phyloP scores from a whole-genome alignment of 306 rosid genomes.

The Cicer arietinum region DNA sequence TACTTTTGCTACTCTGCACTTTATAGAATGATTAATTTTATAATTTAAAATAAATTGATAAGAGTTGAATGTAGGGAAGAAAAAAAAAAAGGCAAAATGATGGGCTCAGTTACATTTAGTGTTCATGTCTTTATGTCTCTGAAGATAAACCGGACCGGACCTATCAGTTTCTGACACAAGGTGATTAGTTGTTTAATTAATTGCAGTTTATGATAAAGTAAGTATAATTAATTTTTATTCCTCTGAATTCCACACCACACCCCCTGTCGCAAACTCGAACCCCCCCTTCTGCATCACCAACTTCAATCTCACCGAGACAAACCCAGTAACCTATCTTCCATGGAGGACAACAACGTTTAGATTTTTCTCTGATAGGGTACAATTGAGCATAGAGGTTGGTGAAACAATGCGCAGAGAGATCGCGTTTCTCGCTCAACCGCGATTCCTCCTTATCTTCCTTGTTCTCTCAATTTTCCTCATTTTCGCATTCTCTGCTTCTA shows the following conservation, averaged over 20 bases:
- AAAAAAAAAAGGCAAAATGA: too few relatives aligned
- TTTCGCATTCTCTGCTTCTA: conserved; percentile 49
- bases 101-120: too few relatives aligned
- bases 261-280: not conserved
- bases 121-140: too few relatives aligned
- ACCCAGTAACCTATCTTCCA: conserved; percentile 33
- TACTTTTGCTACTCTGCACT: too few relatives aligned
- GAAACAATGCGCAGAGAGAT: conserved; percentile 62
- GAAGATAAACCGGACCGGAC: not conserved
- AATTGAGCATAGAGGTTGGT: not conserved
- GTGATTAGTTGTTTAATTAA: not conserved
- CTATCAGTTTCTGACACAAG: not conserved
- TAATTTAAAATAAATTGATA: too few relatives aligned
- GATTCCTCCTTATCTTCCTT: conserved; percentile 57
- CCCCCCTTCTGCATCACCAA: conserved; percentile 13
- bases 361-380: conserved; percentile 33
- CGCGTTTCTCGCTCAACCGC: conserved; percentile 61
- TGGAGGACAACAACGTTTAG: conserved; percentile 28
- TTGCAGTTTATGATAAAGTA: not conserved
- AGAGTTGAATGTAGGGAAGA: too few relatives aligned
- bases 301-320: not conserved
- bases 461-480: conserved; percentile 58
- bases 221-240: not conserved
- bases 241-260: not conserved
- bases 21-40: too few relatives aligned